Percentiles rank a stretch among this genome's conserved stretches.
Evolutionary conservation across 2,329 filamentous ascomycete genomes (phyloP).

Genomic region (Fusarium drepaniforme): DNA sequence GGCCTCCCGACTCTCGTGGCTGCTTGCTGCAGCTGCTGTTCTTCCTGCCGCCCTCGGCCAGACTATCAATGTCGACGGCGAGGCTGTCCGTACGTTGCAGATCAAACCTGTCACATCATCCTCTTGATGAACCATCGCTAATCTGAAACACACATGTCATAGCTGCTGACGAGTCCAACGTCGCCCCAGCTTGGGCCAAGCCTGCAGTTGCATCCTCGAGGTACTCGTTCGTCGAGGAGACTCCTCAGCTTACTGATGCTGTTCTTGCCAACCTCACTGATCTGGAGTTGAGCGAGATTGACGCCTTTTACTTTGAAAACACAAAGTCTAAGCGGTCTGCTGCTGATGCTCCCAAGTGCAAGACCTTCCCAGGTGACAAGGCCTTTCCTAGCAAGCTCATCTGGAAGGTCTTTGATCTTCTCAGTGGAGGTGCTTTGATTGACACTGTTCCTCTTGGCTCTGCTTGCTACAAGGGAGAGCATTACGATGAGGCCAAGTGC

Average conservation of each 20-base stretch:
- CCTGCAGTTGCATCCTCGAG: conserved; percentile 9
- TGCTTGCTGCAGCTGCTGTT: conserved; percentile 19
- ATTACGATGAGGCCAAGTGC: conserved; percentile 20
- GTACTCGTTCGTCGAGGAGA: conserved; percentile 32
- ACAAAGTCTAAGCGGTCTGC: conserved; percentile 16
- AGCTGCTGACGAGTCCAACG: conserved; percentile 38
- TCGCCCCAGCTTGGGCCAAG: conserved; percentile 38
- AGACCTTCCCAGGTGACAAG: conserved; percentile 45
- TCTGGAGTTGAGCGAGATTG: conserved; percentile 45
- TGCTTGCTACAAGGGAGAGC: conserved; percentile 46
- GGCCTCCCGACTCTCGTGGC: conserved; percentile 25
- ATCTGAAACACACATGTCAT: conserved; percentile 33
- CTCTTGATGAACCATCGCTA: conserved; percentile 10
- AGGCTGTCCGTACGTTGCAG: conserved; percentile 35
- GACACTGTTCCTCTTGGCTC: conserved; percentile 49
- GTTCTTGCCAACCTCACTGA: conserved; percentile 48
- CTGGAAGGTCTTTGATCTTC: conserved; percentile 51
- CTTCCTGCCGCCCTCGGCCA: conserved; percentile 25
- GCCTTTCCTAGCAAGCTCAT: conserved; percentile 41
- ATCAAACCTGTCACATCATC: not conserved
- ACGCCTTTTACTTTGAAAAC: conserved; percentile 49
- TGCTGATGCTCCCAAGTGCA: conserved; percentile 35
- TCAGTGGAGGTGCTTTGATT: conserved; percentile 49
- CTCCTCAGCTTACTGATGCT: conserved; percentile 50
- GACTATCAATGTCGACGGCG: conserved; percentile 35